Evolutionary conservation across 495 filamentous ascomycete species (phyloP).

Genomic region (Neurospora sublineolata): DNA sequence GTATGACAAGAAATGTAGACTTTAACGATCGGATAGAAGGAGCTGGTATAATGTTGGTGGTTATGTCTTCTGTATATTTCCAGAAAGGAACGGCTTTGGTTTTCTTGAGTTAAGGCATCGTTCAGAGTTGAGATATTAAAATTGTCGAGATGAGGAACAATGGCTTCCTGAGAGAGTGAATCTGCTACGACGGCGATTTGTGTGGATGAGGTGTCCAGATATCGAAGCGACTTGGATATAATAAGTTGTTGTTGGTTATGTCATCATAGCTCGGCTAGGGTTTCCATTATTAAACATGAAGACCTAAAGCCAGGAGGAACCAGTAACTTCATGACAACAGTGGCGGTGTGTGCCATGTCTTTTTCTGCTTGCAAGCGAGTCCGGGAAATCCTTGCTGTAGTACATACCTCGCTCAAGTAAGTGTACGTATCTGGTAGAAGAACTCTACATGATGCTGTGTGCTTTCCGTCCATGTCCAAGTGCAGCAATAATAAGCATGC

Average conservation of each 20-base stretch:
- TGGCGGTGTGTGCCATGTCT: neutral
- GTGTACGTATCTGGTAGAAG: neutral
- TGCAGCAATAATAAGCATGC: neutral
- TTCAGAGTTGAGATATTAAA: neutral
- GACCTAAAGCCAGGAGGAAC: neutral
- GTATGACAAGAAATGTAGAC: neutral
- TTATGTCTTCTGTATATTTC: too few species aligned
- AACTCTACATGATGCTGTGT: neutral
- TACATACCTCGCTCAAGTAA: neutral
- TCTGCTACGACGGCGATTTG: neutral
- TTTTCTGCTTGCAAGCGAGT: neutral
- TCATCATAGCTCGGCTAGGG: neutral
- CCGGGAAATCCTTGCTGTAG: neutral
- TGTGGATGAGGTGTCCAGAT: neutral
- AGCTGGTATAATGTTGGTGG: neutral
- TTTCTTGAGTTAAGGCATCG: neutral
- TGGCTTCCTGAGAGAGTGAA: neutral
- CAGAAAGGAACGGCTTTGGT: too few species aligned
- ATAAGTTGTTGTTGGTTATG: neutral
- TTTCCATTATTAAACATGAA: neutral
- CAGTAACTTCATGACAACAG: neutral
- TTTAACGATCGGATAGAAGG: neutral
- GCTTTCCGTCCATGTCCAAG: neutral
- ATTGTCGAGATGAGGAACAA: neutral
- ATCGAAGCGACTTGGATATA: neutral